Evolutionary conservation across 2,329 filamentous ascomycete species (phyloP), one percentile per base, ranked within the genome.

Genomic region (Ampelomyces quisqualis): DNA sequence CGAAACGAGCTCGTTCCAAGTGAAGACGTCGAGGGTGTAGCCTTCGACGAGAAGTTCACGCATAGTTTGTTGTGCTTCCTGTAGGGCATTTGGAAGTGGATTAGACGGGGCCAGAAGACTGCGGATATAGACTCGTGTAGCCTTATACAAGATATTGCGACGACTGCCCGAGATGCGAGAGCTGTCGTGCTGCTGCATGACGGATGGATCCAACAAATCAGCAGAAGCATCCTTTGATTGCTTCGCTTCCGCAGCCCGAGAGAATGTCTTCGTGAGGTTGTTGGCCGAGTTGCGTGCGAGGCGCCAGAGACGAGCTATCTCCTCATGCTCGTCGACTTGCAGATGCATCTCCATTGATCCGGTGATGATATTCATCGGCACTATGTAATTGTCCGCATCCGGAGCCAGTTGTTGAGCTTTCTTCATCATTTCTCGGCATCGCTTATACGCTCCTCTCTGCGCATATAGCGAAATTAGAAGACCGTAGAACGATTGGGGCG

Each of bases 1-100:
- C 55, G 85, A 80, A 40, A 95, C 77, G 50, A 87, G 83, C 35
- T 79, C 75, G 62, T 95, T 93, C 89, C 89, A 95, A 53, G 88
- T 90, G 55, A 77, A 78, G 62, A 80, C 84, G 58, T 88, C 84
- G 42, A 96, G 69, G 19, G 73, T 71, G 71, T 91, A 96, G 8
- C 90, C 91, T 27, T 77, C 75, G 1, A 65, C 62, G 7, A 80
- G 72, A 8, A 90, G 72, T n/a, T 77, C 67, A 15, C 74, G 65
- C 19, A 90, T 53, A 5, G 60, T 60, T 14, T 45, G 35, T 23
- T 66, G 46, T 20, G 62, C 61, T 45, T 55, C 32, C 29, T 67
- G 49, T 9, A 70, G 45, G n/a, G 31, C n/a, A 36, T 34, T 19
- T 9, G 63, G 51, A 7, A 46, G 31, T 10, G 55, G 42, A 22